Evolutionary conservation across 768 basidiomycete species (phyloP).

Genomic region (Megacollybia marginata): DNA sequence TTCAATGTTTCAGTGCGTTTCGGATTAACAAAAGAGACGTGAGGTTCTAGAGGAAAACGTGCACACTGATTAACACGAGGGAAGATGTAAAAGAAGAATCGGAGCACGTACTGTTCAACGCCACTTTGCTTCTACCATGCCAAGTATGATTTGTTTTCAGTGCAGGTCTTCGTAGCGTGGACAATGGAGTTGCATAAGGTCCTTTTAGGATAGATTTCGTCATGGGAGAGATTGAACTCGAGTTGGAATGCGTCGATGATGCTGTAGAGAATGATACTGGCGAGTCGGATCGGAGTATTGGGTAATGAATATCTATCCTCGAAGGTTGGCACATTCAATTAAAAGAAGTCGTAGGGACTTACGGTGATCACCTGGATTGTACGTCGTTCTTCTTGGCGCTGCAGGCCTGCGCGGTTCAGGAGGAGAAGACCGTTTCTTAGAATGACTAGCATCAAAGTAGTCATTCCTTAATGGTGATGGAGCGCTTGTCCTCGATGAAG

Average conservation of each 20-base stretch:
- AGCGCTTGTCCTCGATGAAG: no score
- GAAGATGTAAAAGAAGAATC: slow-evolving; percentile 2
- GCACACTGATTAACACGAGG: slow-evolving; percentile 2
- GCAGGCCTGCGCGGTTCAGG: no score
- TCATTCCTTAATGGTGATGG: no score
- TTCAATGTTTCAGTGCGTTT: slow-evolving; percentile 31
- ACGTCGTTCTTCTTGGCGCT: background rate
- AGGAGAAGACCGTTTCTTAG: no score
- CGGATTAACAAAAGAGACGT: slow-evolving; percentile 27
- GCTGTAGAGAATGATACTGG: background rate
- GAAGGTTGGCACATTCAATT: background rate
- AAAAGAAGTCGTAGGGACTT: background rate
- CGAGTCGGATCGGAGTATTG: background rate
- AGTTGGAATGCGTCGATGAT: background rate
- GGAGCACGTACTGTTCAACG: slow-evolving; percentile 25
- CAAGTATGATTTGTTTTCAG: slow-evolving; percentile 41
- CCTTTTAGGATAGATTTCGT: background rate
- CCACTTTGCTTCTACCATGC: slow-evolving; percentile 31
- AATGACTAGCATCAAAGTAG: no score
- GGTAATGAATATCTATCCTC: background rate
- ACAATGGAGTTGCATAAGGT: background rate
- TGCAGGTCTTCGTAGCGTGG: slow-evolving; percentile 23
- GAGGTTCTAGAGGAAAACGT: slow-evolving; percentile 16
- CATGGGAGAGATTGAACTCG: background rate
- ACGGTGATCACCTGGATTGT: background rate